Evolutionary conservation across 2,329 filamentous ascomycete species (phyloP).

Genomic region (Alternaria triticina): DNA sequence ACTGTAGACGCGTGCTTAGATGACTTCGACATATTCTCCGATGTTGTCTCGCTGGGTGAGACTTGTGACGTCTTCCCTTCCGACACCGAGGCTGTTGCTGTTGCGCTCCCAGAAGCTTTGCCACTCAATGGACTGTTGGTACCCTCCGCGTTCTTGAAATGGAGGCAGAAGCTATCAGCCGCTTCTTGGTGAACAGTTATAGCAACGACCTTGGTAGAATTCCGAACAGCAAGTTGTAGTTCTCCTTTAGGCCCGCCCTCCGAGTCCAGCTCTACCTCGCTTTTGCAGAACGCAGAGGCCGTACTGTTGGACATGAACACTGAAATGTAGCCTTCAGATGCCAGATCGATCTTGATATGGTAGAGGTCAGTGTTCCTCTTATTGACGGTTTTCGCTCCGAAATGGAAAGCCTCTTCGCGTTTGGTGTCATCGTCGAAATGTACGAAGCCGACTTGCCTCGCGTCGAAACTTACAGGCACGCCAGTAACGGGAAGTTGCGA

Average conservation of each 20-base stretch:
- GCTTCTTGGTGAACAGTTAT: neutral
- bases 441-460: neutral
- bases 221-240: neutral
- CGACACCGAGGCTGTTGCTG: neutral
- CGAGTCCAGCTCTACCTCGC: neutral
- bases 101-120: accelerated
- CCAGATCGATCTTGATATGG: neutral
- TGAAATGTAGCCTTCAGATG: slow-evolving; percentile 5
- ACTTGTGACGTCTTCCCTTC: neutral
- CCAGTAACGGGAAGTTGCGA: neutral
- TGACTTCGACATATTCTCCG: neutral
- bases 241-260: neutral
- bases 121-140: neutral
- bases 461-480: neutral
- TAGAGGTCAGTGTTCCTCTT: neutral
- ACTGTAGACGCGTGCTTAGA: neutral
- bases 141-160: neutral
- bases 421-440: neutral
- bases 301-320: slow-evolving; percentile 2
- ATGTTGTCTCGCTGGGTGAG: neutral
- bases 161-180: neutral
- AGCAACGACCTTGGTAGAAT: neutral
- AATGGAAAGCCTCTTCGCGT: accelerated
- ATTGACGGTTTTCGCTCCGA: neutral
- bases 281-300: slow-evolving; percentile 1